A percentile compares a stretch with the other conserved stretches of the same genome.
Conservation (phyloP, 2,329 filamentous ascomycete species). For the Chrysoporthe austroafricana region DNA sequence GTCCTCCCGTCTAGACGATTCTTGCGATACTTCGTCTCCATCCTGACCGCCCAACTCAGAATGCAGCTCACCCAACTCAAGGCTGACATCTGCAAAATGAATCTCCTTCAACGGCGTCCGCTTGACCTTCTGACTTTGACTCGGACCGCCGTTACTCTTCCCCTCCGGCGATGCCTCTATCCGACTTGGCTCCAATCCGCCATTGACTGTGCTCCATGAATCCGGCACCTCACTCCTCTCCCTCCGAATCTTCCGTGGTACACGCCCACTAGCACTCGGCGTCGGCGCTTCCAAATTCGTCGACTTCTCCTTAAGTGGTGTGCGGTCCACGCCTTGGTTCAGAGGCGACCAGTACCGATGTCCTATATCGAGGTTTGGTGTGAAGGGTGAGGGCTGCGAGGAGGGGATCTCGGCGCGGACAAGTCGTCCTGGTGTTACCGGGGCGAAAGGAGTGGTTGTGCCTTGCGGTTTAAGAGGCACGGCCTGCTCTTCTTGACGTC, state of each 20-base stretch:
- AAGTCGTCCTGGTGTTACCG: conserved; percentile 42
- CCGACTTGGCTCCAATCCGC: conserved; percentile 26
- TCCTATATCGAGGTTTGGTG: conserved; percentile 41
- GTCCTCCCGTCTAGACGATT: conserved; percentile 3
- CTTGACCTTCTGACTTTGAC: not conserved
- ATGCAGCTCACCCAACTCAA: conserved; percentile 23
- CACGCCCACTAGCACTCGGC: conserved; percentile 31
- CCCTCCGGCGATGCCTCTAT: not conserved
- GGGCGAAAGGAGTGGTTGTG: conserved; percentile 39
- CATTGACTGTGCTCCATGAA: conserved; percentile 46
- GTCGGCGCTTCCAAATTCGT: conserved; percentile 36
- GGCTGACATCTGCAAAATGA: conserved; percentile 21
- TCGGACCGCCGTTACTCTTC: not conserved
- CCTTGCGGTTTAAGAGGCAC: not conserved
- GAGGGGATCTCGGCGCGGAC: conserved; percentile 47
- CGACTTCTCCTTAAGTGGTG: conserved; percentile 45
- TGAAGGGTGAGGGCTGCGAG: conserved; percentile 48
- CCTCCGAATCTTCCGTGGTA: conserved; percentile 30
- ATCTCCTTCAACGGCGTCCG: conserved; percentile 29
- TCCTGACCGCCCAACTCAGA: not conserved
- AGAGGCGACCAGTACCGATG: conserved; percentile 42
- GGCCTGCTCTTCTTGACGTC: not conserved
- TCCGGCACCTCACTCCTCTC: conserved; percentile 48
- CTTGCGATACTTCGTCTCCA: conserved; percentile 8
- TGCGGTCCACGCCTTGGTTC: conserved; percentile 32